A percentile compares a stretch with the other conserved stretches of the same genome.
phyloP scores from a whole-genome alignment of 208 protist genomes.

The Naegleria fowleri region DNA sequence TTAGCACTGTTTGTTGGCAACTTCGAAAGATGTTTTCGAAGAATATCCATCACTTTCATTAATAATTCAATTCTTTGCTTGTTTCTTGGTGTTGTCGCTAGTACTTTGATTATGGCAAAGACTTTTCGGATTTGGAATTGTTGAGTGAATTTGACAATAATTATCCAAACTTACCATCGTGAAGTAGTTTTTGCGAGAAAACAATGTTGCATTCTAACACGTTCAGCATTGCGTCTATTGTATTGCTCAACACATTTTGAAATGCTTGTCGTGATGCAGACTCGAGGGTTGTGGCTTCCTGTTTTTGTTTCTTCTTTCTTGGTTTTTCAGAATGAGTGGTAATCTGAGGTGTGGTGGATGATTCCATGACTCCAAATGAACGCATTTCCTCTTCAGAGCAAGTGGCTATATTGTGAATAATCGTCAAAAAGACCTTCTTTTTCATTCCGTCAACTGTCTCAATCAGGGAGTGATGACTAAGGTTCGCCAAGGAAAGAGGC shows the following conservation, averaged over 20 bases:
- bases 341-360: too few relatives aligned
- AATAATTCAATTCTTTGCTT: too few relatives aligned
- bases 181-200: too few relatives aligned
- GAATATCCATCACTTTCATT: too few relatives aligned
- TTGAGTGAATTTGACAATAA: too few relatives aligned
- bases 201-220: not conserved
- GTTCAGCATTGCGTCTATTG: not conserved
- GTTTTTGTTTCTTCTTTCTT: not conserved
- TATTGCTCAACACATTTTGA: not conserved
- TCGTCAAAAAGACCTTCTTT: not conserved
- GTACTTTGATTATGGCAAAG: too few relatives aligned
- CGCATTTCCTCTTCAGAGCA: not conserved
- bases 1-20: too few relatives aligned
- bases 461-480: not conserved
- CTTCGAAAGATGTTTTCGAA: too few relatives aligned
- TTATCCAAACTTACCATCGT: too few relatives aligned
- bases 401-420: not conserved
- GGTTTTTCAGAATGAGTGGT: too few relatives aligned
- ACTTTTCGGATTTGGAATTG: too few relatives aligned
- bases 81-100: too few relatives aligned
- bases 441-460: not conserved
- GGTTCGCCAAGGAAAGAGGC: not conserved
- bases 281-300: not conserved
- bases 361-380: not conserved
- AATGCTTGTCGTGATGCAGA: not conserved